Evolutionary conservation across 1,284 basidiomycete genomes (phyloP).

Genomic region (Meripilus lineatus): DNA sequence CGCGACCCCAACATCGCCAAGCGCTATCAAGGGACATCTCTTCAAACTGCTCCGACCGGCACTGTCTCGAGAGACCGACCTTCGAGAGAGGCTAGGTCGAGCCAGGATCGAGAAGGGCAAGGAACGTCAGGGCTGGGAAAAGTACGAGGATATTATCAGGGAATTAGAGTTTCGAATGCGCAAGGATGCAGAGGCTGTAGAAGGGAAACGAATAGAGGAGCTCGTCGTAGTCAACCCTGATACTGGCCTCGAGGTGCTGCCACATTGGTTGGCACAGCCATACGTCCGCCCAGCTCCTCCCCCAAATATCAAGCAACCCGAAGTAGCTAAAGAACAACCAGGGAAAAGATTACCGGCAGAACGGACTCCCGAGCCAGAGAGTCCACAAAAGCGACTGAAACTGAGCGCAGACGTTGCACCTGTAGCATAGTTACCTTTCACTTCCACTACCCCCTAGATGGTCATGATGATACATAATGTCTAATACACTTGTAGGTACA

Average conservation of each 20-base stretch:
- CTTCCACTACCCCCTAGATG: background rate
- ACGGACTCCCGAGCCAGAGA: constrained; percentile 14
- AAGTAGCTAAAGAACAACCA: background rate
- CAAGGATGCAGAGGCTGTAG: constrained; percentile 39
- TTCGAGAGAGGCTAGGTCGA: constrained; percentile 68
- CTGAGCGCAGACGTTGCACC: constrained; percentile 1
- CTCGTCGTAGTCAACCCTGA: constrained; percentile 44
- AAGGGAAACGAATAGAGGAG: constrained; percentile 35
- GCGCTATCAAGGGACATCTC: constrained; percentile 87
- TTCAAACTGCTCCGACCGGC: constrained; percentile 90
- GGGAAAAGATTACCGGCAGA: background rate
- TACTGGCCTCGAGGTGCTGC: constrained; percentile 59
- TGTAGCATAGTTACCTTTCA: background rate
- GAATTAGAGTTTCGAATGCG: constrained; percentile 66
- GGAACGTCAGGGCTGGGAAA: constrained; percentile 38
- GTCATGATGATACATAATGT: no score
- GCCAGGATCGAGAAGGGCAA: constrained; percentile 35
- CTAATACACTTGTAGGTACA: no score
- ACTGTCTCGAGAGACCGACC: constrained; percentile 62
- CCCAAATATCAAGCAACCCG: background rate
- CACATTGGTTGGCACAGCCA: constrained; percentile 85
- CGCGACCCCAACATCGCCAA: constrained; percentile 67
- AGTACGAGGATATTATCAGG: constrained; percentile 57
- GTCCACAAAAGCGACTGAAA: constrained; percentile 10
- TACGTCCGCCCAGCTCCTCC: constrained; percentile 56